Percentiles rank a stretch among this genome's conserved stretches.
phyloP scores from a whole-genome alignment of 2,329 filamentous ascomycete genomes.

The Talaromyces sp. region DNA sequence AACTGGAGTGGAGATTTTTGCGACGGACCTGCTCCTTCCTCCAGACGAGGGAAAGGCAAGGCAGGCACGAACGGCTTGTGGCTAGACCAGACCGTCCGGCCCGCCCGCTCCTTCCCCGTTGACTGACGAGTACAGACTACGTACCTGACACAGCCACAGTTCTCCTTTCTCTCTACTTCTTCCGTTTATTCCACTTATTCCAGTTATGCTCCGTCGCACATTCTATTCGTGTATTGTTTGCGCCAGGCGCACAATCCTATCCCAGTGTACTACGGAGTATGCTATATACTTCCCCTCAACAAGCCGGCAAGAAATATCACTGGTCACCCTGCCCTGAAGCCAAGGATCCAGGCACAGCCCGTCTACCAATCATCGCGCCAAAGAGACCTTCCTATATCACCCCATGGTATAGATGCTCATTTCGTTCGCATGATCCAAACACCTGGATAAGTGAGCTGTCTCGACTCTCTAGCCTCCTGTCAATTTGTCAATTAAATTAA shows the following conservation, averaged over 20 bases:
- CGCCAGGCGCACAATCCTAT: not conserved
- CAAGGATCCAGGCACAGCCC: not conserved
- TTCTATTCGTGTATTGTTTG: not conserved
- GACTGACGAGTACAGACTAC: not conserved
- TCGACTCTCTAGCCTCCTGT: not conserved
- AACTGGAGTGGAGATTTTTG: constrained; percentile 3
- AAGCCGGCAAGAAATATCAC: not conserved
- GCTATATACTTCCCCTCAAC: too few species aligned
- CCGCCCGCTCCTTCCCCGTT: not conserved
- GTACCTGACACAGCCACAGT: constrained; percentile 1
- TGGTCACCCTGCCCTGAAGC: not conserved
- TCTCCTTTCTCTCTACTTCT: not conserved
- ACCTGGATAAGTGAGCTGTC: not conserved
- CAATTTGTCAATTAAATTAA: not conserved
- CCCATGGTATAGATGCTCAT: not conserved
- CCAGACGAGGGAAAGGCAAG: not conserved
- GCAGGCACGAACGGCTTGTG: constrained; percentile 9
- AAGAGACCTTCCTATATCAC: not conserved
- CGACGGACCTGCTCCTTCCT: constrained; percentile 1
- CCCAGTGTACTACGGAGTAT: too few species aligned
- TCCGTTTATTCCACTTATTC: not conserved
- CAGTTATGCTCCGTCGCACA: not conserved
- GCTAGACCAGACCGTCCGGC: not conserved
- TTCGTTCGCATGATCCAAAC: constrained; percentile 1
- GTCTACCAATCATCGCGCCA: constrained; percentile 1